Base-by-base conservation (phyloP, 2,329 filamentous ascomycete species). In the Ceratocystis cubensis region DNA sequence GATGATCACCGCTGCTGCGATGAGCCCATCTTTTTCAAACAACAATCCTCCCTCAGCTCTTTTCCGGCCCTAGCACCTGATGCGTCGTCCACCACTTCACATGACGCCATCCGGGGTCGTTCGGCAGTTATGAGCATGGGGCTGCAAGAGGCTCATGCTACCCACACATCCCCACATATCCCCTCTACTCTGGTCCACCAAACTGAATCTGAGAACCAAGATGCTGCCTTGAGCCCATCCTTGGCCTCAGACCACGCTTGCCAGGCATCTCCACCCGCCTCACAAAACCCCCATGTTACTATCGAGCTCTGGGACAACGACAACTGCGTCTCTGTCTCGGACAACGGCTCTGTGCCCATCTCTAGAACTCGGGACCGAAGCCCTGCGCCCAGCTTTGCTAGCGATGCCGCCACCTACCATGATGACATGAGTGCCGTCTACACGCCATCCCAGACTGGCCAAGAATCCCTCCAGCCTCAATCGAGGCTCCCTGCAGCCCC, bases 331-430 rank as follows among this genome's bases (percentile, higher is more conserved):
- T 37, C 13, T 17, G 53, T 59, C 53, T 30, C 53, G 33, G 17
- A 25, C 53, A 33, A 59, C 53, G 8, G 33, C 33, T 7, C 53
- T 7, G 15, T 30, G 28, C 20, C 28, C 15, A 33, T 20, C 17
- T 59, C 28, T 22, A n/a, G 44, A 15, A 48, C 20, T n/a, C 50
- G 65, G 10, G 33, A 48, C 33, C 30, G 22, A 33, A 66, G 66
- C n/a, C 44, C 53, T 17, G 56, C 63, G 44, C 46, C 44, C 2
- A 67, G 62, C 56, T 61, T 67, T 53, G 66, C 66, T 20, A 67
- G 66, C 28, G 66, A 67, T 53, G 57, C 53, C 20, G 66, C 66
- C 4, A 67, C 63, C 44, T 65, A 20, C 30, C 64, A 68, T 7
- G 64, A 62, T 50, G 64, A 65, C 22, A 63, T 50, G 30, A 65